These are phyloP conservation scores for Saprolegnia diclina DNA, from an alignment of 352 stramenopile genomes.

Conservation along the genomic window DNA sequence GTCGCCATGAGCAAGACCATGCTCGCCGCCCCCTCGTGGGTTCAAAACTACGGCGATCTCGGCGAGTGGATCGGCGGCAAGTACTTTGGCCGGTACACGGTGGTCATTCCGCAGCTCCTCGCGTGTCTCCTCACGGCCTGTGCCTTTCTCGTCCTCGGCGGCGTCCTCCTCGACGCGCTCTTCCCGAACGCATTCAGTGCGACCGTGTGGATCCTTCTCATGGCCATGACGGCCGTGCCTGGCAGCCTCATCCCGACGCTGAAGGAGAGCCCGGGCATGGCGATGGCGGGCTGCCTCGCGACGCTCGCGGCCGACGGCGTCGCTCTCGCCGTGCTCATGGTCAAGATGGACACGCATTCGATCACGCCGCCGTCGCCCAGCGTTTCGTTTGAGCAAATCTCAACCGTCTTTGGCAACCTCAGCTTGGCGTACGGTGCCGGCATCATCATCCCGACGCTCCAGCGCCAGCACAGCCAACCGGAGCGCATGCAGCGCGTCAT, in stretches of 20 bases:
- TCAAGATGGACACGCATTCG: conserved; percentile 47
- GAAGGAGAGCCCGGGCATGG: conserved; percentile 20
- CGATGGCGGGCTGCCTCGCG: conserved; percentile 26
- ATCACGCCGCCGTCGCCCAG: conserved; percentile 33
- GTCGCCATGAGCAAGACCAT: conserved; percentile 8
- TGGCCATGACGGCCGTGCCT: conserved; percentile 24
- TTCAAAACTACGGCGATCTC: conserved; percentile 18
- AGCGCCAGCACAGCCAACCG: conserved; percentile 55
- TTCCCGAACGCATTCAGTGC: conserved; percentile 19
- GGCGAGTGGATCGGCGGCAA: conserved; percentile 11
- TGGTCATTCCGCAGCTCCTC: conserved; percentile 19
- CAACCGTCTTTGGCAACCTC: conserved; percentile 53
- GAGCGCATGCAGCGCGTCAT: conserved; percentile 58
- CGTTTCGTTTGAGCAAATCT: conserved; percentile 47
- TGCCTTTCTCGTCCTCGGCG: conserved; percentile 27
- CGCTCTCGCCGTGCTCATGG: conserved; percentile 41
- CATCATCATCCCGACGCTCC: conserved; percentile 56
- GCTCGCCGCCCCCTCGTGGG: conserved; percentile 1
- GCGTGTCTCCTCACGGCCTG: conserved; percentile 18
- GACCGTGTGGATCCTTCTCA: conserved; percentile 26
- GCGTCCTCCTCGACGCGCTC: conserved; percentile 17
- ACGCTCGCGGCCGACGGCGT: conserved; percentile 57
- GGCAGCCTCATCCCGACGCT: conserved; percentile 24
- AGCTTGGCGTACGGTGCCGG: conserved; percentile 53
- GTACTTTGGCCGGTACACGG: conserved; percentile 16